phyloP scores from a whole-genome alignment of 495 filamentous ascomycete genomes.

The Massariosphaeria phaeospora region DNA sequence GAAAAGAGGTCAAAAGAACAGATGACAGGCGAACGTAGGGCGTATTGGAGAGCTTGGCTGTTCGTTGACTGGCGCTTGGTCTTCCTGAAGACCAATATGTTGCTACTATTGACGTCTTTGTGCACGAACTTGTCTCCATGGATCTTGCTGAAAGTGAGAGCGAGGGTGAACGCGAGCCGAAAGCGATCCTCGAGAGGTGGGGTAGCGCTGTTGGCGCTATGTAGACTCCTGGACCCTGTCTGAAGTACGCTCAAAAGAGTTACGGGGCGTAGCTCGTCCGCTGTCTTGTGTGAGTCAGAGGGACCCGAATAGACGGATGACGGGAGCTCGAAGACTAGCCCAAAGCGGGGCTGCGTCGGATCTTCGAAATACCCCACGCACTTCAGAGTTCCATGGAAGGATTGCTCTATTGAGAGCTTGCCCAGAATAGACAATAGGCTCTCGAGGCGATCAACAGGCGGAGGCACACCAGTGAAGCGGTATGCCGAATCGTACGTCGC shows the following conservation, averaged over 20 bases:
- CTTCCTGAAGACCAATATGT: constrained; percentile 70
- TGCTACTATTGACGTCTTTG: constrained; percentile 73
- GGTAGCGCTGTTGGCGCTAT: constrained; percentile 45
- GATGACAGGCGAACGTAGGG: constrained; percentile 66
- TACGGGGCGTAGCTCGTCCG: constrained; percentile 43
- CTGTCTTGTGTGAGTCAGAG: constrained; percentile 47
- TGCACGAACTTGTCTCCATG: constrained; percentile 72
- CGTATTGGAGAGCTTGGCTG: constrained; percentile 26
- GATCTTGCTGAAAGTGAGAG: constrained; percentile 68
- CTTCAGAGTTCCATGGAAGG: constrained; percentile 57
- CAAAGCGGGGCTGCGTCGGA: constrained; percentile 67
- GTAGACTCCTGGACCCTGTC: constrained; percentile 43
- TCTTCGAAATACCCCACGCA: constrained; percentile 85
- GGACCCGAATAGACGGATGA: constrained; percentile 45
- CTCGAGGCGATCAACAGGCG: constrained; percentile 60
- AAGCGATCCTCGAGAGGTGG: constrained; percentile 74
- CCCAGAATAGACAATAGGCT: constrained; percentile 54
- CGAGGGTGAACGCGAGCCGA: constrained; percentile 72
- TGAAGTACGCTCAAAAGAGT: constrained; percentile 56
- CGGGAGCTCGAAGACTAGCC: constrained; percentile 79
- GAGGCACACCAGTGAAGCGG: constrained; percentile 57
- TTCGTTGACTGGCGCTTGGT: constrained; percentile 36
- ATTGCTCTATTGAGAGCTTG: constrained; percentile 48
- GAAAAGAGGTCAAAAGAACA: constrained; percentile 80
- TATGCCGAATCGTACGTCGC: constrained; percentile 60